These are phyloP conservation scores for Yamadazyma sp. DNA, from an alignment of 1,139 yeast genomes.

Conservation along the genomic window DNA sequence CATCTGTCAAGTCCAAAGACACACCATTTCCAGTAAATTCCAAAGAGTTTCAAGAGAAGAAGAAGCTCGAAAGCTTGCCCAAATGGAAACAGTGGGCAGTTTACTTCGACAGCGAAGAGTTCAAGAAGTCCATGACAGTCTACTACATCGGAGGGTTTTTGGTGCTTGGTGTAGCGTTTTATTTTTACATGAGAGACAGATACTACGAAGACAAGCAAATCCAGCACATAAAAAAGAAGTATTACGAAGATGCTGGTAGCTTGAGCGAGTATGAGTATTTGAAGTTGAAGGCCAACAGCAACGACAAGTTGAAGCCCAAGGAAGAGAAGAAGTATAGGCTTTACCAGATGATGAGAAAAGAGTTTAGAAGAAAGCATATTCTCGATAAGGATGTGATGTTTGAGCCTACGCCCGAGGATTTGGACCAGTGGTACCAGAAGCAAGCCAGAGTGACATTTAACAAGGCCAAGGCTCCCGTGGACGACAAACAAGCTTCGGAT, in stretches of 20 bases:
- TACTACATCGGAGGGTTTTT: slow-evolving; percentile 61
- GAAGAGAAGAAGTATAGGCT: slow-evolving; percentile 54
- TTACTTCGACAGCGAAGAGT: slow-evolving; percentile 37
- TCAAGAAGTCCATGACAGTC: slow-evolving; percentile 40
- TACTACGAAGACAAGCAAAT: slow-evolving; percentile 67
- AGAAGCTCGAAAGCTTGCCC: slow-evolving; percentile 27
- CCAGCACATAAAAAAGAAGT: slow-evolving; percentile 43
- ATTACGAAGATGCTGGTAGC: slow-evolving; percentile 34
- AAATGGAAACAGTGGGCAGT: slow-evolving; percentile 42
- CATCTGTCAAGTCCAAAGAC: neutral
- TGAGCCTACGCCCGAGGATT: slow-evolving; percentile 53
- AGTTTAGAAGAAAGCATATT: slow-evolving; percentile 48
- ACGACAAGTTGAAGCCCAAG: slow-evolving; percentile 53
- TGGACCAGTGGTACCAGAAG: slow-evolving; percentile 46
- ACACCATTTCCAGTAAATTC: slow-evolving; percentile 35
- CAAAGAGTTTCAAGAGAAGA: slow-evolving; percentile 25
- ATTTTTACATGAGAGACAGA: slow-evolving; percentile 65
- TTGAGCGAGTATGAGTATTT: slow-evolving; percentile 64
- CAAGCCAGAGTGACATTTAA: slow-evolving; percentile 29
- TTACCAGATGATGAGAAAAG: slow-evolving; percentile 54
- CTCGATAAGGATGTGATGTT: slow-evolving; percentile 45
- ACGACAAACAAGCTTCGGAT: slow-evolving; percentile 18
- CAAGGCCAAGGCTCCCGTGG: slow-evolving; percentile 31
- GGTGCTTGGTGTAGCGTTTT: slow-evolving; percentile 57
- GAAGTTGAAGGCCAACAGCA: slow-evolving; percentile 54